Conservation (phyloP, 345 rosid genomes). For the Rhodamnia rubescens region DNA sequence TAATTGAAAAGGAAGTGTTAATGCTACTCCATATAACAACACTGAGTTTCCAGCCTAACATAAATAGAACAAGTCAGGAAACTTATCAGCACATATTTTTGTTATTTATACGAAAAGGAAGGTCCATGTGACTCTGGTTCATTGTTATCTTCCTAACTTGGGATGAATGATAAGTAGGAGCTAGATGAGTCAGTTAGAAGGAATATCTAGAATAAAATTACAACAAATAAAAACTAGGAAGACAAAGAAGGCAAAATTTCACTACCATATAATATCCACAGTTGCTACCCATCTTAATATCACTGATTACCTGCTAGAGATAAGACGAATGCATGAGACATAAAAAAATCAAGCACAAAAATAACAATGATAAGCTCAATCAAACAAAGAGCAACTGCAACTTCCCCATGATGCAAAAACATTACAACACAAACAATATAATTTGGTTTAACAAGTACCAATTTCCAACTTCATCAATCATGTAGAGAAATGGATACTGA, state of each 20-base stretch:
- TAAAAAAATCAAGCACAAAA: neutral
- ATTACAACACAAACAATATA: neutral
- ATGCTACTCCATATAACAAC: neutral
- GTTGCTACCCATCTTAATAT: constrained; percentile 90
- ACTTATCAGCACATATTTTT: neutral
- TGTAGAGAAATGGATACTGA: too few species aligned
- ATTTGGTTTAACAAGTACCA: too few species aligned
- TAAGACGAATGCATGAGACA: constrained; percentile 1
- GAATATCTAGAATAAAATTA: neutral
- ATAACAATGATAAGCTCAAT: neutral
- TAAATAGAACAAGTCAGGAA: too few species aligned
- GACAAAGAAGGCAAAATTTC: neutral
- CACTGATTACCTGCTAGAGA: constrained; percentile 61
- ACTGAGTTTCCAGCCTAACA: neutral
- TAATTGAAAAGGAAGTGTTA: neutral
- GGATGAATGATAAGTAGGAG: neutral
- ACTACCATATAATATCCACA: constrained; percentile 87
- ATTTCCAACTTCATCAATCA: too few species aligned
- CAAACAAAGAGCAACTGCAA: neutral
- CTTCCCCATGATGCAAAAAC: neutral
- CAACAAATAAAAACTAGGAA: neutral
- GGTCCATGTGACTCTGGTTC: neutral
- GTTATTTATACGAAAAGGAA: neutral
- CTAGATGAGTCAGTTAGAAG: neutral
- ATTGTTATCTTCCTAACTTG: neutral